Conservation (phyloP, 371 early-diverging fungal genomes). For the Mortierella sp. region DNA sequence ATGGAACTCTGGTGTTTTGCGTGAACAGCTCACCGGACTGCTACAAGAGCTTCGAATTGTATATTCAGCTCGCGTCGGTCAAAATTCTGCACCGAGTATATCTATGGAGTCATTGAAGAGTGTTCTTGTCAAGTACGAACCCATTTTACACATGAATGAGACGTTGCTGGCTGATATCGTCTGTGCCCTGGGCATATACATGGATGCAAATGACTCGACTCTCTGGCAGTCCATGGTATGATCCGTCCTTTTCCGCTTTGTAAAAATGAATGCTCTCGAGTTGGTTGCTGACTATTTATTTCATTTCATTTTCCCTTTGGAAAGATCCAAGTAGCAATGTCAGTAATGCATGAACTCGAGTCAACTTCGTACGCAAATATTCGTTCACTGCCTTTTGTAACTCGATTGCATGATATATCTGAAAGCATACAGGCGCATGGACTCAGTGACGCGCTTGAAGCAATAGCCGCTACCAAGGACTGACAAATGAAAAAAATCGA, state of each 20-base stretch:
- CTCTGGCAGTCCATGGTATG: conserved; percentile 23
- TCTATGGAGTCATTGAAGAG: not conserved
- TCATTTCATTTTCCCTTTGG: not conserved
- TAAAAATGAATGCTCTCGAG: not conserved
- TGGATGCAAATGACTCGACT: conserved; percentile 1
- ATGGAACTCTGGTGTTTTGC: not conserved
- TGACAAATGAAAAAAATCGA: no score
- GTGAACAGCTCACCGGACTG: not conserved
- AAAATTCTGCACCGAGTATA: not conserved
- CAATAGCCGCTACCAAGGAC: no score
- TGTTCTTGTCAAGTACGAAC: not conserved
- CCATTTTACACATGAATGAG: conserved; percentile 4
- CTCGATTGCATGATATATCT: conserved; percentile 15
- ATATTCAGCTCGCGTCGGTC: not conserved
- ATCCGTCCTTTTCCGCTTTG: not conserved
- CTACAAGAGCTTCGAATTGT: conserved; percentile 7
- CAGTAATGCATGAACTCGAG: not conserved
- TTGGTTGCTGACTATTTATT: not conserved
- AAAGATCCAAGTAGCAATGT: conserved; percentile 1
- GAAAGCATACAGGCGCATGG: not conserved
- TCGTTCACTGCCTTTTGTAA: conserved; percentile 2
- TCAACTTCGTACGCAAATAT: not conserved
- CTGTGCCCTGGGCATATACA: conserved; percentile 14
- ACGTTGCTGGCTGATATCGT: conserved; percentile 22
- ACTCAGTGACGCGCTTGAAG: not conserved